Conservation (phyloP, 225 moss, liverwort and hornwort species). For the Bryoerythrophyllum caledonicum region DNA sequence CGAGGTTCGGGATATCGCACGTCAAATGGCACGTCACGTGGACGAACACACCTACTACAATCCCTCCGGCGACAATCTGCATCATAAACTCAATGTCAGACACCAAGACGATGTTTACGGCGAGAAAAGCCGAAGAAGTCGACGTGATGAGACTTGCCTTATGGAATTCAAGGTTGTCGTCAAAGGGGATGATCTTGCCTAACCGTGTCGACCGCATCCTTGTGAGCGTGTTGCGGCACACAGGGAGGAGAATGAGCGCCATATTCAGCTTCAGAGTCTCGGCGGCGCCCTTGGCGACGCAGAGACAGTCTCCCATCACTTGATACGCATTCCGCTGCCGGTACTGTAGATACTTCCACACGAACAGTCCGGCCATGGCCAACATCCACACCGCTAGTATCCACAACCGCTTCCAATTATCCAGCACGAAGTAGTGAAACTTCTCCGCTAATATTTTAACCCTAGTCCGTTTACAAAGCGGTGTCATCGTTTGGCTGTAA, state of each 20-base stretch:
- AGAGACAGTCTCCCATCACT: slow-evolving; percentile 75
- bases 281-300: slow-evolving; percentile 84
- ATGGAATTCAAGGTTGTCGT: slow-evolving; percentile 94
- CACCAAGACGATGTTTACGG: not conserved
- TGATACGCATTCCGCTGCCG: slow-evolving; percentile 38
- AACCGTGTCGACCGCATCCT: slow-evolving; percentile 80
- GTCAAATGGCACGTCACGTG: slow-evolving; percentile 62
- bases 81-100: not conserved
- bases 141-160: slow-evolving; percentile 45
- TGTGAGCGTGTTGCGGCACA: slow-evolving; percentile 90
- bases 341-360: slow-evolving; percentile 86
- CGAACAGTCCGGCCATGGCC: slow-evolving; percentile 62
- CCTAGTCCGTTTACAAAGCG: slow-evolving; percentile 37
- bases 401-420: slow-evolving; percentile 94
- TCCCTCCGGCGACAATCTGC: slow-evolving; percentile 78
- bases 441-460: slow-evolving; percentile 38
- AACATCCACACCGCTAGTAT: slow-evolving; percentile 66
- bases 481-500: slow-evolving; percentile 64
- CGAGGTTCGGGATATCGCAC: slow-evolving; percentile 73
- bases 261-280: slow-evolving; percentile 95
- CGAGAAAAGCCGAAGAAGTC: not conserved
- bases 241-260: slow-evolving; percentile 94
- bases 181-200: slow-evolving; percentile 72
- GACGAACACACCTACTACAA: slow-evolving; percentile 47
- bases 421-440: slow-evolving; percentile 58